Percentiles rank a stretch among this genome's conserved stretches.
These are phyloP conservation scores for Hymenoscyphus scutula DNA, from an alignment of 2,329 filamentous ascomycete genomes.

Conservation along the genomic window DNA sequence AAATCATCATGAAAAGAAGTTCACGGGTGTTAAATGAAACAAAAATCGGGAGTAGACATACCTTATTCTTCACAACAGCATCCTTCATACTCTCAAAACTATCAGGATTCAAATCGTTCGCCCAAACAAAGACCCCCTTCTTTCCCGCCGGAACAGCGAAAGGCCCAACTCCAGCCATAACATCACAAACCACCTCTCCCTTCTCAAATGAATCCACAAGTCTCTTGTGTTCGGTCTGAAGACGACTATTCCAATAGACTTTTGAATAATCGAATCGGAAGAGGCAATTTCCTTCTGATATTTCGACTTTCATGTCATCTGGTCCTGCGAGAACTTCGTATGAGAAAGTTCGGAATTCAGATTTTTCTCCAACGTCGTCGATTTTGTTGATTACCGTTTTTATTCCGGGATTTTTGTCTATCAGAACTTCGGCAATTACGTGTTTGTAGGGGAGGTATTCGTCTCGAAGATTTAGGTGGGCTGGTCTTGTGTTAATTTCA, in stretches of 20 bases:
- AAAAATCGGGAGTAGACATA: conserved; percentile 37
- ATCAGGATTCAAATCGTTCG: conserved; percentile 94
- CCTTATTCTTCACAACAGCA: conserved; percentile 77
- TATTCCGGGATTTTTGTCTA: conserved; percentile 83
- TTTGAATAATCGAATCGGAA: conserved; percentile 94
- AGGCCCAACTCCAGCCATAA: conserved; percentile 96
- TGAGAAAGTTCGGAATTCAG: conserved; percentile 84
- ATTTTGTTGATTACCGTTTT: conserved; percentile 95
- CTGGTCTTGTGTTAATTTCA: conserved; percentile 42
- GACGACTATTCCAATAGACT: conserved; percentile 96
- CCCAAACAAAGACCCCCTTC: conserved; percentile 89
- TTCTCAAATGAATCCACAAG: conserved; percentile 73
- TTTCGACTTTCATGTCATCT: conserved; percentile 78
- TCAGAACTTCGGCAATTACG: conserved; percentile 78
- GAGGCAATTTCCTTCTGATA: conserved; percentile 78
- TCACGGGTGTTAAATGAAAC: too few species aligned
- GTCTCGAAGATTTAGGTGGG: conserved; percentile 85
- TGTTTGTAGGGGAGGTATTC: conserved; percentile 82
- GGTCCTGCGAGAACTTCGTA: conserved; percentile 87
- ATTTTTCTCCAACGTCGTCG: conserved; percentile 81
- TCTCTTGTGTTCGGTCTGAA: conserved; percentile 84
- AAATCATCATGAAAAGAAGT: conserved; percentile 20
- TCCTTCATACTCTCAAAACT: conserved; percentile 71
- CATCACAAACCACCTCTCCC: conserved; percentile 88
- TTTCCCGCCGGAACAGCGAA: conserved; percentile 91